Evolutionary conservation across 768 basidiomycete species (phyloP), one percentile per base, ranked within the genome.

Genomic region (Agrocybe praecox): DNA sequence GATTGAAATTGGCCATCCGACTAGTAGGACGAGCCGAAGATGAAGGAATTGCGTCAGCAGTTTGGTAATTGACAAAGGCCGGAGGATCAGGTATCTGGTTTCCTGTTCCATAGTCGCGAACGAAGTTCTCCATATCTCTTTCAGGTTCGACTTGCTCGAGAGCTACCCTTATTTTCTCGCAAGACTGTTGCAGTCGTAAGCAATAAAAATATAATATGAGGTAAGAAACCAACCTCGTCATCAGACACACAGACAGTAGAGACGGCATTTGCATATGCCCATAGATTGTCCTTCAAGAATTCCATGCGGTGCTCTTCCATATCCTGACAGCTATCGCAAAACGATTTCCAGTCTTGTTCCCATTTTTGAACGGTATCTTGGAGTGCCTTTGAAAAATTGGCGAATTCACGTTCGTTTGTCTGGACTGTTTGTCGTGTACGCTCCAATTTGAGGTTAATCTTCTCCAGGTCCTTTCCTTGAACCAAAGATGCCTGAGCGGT

Each of bases 241-340:
- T 98, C 97, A 11, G 87, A 77, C 17, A 99, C 96, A 64, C 97
- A 98, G 14, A 96, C 91, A 11, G 90, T 92, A 14, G 96, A 97
- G n/a, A 97, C 88, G 0, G 90, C 89, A 70, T 99, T 99, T 0
- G 97, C 95, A 69, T 93, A 98, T 7, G 86, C 84, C 96, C 97
- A 99, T 72, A 97, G 81, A 62, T 92, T 92, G 68, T 96, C 93
- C 74, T 96, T 98, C 77, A 90, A 87, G 69, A 96, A 93, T 58
- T 95, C 93, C 67, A 96, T 74, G n/a, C 97, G 84, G 56, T 95
- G 89, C 64, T 98, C 95, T 66, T 99, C 97, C 49, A 97, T 74
- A 74, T 99, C 97, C 72, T 99, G 97, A 59, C 93, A 93, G 44
- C 84, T 85, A 71, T 99, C 97, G 67, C 94, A 96, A 73, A 97